These are phyloP conservation scores for Torrubiella hemipterigena DNA, from an alignment of 2,329 filamentous ascomycete genomes.

Conservation along the genomic window DNA sequence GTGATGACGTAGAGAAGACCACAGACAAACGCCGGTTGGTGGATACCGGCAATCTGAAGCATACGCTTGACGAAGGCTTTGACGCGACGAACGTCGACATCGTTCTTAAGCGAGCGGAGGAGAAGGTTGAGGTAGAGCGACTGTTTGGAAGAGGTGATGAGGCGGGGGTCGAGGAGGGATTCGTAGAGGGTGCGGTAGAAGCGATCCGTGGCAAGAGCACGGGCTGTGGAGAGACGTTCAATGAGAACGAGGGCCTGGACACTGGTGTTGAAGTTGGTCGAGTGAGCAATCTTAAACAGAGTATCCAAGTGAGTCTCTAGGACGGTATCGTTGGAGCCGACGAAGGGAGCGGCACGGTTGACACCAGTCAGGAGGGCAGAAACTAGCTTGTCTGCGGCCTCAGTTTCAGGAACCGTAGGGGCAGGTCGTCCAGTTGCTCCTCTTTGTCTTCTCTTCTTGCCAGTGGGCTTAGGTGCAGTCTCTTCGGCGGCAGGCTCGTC, in stretches of 20 bases:
- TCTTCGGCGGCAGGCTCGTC: constrained; percentile 6
- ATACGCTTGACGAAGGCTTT: constrained; percentile 95
- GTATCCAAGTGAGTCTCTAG: constrained; percentile 87
- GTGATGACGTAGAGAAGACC: constrained; percentile 83
- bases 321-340: constrained; percentile 63
- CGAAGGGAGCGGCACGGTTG: constrained; percentile 91
- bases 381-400: constrained; percentile 70
- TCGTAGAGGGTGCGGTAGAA: constrained; percentile 96
- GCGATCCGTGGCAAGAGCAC: constrained; percentile 72
- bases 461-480: constrained; percentile 7
- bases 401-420: constrained; percentile 49
- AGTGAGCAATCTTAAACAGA: constrained; percentile 91
- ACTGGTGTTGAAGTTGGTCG: constrained; percentile 96
- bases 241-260: constrained; percentile 92
- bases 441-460: constrained; percentile 13
- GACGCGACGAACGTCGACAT: constrained; percentile 80
- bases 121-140: constrained; percentile 88
- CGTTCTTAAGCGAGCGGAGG: constrained; percentile 76
- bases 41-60: constrained; percentile 74
- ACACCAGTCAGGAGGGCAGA: constrained; percentile 88
- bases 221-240: constrained; percentile 74
- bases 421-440: constrained; percentile 14
- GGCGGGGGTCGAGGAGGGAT: constrained; percentile 79
- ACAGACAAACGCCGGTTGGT: constrained; percentile 86
- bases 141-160: constrained; percentile 86